Conservation (phyloP, 176 grass and related monocot genomes). For the Cocos nucifera region DNA sequence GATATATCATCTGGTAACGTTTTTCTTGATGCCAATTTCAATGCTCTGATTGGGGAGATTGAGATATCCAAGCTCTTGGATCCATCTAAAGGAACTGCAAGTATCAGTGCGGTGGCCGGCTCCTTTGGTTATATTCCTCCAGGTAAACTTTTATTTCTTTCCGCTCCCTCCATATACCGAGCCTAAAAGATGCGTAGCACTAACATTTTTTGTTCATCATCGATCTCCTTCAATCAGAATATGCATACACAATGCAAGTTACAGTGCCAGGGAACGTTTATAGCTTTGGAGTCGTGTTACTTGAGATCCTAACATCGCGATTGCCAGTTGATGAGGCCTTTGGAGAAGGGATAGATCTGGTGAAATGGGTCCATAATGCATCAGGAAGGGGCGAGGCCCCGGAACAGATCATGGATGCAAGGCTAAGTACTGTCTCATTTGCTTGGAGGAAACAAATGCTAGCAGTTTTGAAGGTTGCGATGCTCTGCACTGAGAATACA, state of each 20-base stretch:
- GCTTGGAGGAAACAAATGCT: conserved; percentile 96
- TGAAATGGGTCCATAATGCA: conserved; percentile 79
- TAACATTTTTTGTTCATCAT: no score
- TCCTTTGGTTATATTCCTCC: conserved; percentile 98
- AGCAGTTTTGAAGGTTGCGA: conserved; percentile 59
- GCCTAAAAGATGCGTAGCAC: no score
- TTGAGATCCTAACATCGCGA: conserved; percentile 86
- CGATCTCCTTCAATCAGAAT: conserved; percentile 42
- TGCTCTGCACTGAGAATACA: conserved; percentile 61
- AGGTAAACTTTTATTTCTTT: conserved; percentile 29
- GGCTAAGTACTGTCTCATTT: conserved; percentile 73
- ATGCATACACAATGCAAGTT: conserved; percentile 98
- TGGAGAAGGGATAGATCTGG: conserved; percentile 79
- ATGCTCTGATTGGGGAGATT: conserved; percentile 64
- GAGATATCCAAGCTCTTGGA: conserved; percentile 94
- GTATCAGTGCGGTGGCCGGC: conserved; percentile 83
- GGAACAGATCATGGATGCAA: conserved; percentile 93
- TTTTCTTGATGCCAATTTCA: conserved; percentile 57
- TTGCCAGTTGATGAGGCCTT: conserved; percentile 74
- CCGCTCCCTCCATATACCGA: neutral
- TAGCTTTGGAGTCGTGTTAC: conserved; percentile 79
- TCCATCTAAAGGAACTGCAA: conserved; percentile 82
- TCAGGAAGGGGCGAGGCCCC: conserved; percentile 52
- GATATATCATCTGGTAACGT: conserved; percentile 83
- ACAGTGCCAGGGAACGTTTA: conserved; percentile 87